Base-by-base conservation (phyloP, 2,329 filamentous ascomycete species). In the Ceratocystis diversiconidia region DNA sequence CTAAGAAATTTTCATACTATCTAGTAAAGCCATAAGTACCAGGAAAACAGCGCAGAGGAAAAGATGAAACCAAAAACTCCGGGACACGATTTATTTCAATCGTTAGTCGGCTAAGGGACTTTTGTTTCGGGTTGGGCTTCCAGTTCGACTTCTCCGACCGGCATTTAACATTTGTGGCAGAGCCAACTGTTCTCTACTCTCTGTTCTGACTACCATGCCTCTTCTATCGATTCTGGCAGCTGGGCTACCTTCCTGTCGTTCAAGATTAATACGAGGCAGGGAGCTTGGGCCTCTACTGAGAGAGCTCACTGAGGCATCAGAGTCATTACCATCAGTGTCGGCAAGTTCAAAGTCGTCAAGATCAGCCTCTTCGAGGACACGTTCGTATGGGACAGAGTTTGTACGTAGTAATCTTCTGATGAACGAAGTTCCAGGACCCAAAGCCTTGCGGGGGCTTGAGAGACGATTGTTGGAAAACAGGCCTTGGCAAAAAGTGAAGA, bases 281-380 rank as follows among this genome's bases (percentile, higher is more conserved):
- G 57, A 43, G 28, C 61, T 79, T 17, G 72, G 70, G 15, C 72
- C 71, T 30, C 74, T 73, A 15, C 75, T 67, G 36, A 59, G 57
- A 15, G 66, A 63, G 5, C 50, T 62, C 3, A 48, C 63, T 12
- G 65, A 67, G 17, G 60, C 83, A 66, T 85, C 83, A 5, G 67
- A 66, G 61, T 86, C 82, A 63, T 85, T 81, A 1, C 84, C 85
- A 36, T 85, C 83, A 7, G 84, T 76, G 17, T 85, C 85, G 32
- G 82, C 84, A 1, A 96, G 81, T 73, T 96, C 92, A 72, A 95
- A 92, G 52, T 90, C 87, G 65, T 82, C 77, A 10, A 77, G 76
- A n/a, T 84, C 82, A 12, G 88, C 91, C 70, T 92, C 88, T 75
- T 96, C 91, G 63, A 95, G 76, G 2, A 96, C 87, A 36, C 90